Conservation (phyloP, 768 basidiomycete species). For the Harrya chromipes region DNA sequence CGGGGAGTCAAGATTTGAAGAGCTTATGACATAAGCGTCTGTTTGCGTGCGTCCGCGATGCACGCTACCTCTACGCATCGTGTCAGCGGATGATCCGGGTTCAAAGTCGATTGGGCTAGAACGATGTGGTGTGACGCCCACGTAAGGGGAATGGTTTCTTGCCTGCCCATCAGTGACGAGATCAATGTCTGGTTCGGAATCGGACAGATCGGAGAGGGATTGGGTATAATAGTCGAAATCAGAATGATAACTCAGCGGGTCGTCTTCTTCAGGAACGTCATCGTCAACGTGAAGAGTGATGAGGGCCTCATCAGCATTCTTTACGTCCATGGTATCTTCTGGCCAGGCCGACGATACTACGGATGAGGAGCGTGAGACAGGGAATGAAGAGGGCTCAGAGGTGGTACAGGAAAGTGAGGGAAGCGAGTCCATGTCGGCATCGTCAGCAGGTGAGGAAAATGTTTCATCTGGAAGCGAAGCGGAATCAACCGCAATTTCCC, state of each 20-base stretch:
- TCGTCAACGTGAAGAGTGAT: constrained; percentile 1
- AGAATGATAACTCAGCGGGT: constrained; percentile 35
- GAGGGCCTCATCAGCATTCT: constrained; percentile 15
- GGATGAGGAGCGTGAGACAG: constrained; percentile 45
- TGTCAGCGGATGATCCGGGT: constrained; percentile 45
- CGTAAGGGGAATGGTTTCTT: constrained; percentile 6
- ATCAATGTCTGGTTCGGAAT: constrained; percentile 26
- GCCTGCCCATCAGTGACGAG: constrained; percentile 1
- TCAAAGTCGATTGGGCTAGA: constrained; percentile 30
- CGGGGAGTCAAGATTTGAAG: constrained; percentile 7
- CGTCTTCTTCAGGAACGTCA: constrained; percentile 21
- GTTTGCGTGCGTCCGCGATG: constrained; percentile 2
- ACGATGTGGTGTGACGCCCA: constrained; percentile 14
- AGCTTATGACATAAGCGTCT: neutral
- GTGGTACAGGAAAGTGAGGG: constrained; percentile 33
- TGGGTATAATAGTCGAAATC: constrained; percentile 38
- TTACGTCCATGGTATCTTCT: constrained; percentile 17
- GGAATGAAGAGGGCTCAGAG: constrained; percentile 33
- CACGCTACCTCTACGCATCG: constrained; percentile 16
- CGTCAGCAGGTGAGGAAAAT: constrained; percentile 18
- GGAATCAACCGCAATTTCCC: constrained; percentile 8
- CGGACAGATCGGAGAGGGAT: constrained; percentile 29
- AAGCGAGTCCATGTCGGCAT: constrained; percentile 32
- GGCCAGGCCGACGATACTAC: constrained; percentile 34
- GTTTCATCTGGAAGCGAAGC: constrained; percentile 20